Conservation (phyloP, 441 rosid genomes). For the Melastoma candidum region DNA sequence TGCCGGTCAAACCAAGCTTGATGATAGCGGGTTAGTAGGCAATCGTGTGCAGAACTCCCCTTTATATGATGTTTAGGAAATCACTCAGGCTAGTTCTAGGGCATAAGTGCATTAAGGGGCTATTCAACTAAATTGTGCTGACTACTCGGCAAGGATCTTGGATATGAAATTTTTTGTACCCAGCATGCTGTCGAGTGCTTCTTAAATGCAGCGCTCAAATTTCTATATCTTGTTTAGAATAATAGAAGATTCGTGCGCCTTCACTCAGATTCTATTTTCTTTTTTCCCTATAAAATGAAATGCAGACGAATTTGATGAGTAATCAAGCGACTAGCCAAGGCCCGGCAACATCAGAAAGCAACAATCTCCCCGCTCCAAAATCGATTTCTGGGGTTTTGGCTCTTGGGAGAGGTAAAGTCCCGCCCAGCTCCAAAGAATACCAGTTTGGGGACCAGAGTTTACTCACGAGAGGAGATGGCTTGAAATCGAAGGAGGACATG, state of each 20-base stretch:
- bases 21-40: too few species aligned
- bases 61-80: too few species aligned
- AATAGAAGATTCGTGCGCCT: background rate
- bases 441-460: constrained; percentile 31
- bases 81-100: too few species aligned
- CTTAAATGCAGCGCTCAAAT: too few species aligned
- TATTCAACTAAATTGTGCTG: too few species aligned
- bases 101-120: too few species aligned
- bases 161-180: too few species aligned
- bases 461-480: constrained; percentile 24
- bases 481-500: constrained; percentile 41
- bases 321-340: constrained; percentile 32
- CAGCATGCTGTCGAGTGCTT: too few species aligned
- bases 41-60: too few species aligned
- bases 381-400: constrained; percentile 20
- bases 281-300: background rate
- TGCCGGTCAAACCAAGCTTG: too few species aligned
- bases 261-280: background rate
- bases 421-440: constrained; percentile 25
- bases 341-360: constrained; percentile 53
- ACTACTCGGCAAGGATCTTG: too few species aligned
- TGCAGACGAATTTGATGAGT: background rate
- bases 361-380: constrained; percentile 25
- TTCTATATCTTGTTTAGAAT: too few species aligned
- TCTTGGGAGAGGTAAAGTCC: constrained; percentile 22